Evolutionary conservation across 805 yeast species (phyloP).

Genomic region (Saturnispora silvae): DNA sequence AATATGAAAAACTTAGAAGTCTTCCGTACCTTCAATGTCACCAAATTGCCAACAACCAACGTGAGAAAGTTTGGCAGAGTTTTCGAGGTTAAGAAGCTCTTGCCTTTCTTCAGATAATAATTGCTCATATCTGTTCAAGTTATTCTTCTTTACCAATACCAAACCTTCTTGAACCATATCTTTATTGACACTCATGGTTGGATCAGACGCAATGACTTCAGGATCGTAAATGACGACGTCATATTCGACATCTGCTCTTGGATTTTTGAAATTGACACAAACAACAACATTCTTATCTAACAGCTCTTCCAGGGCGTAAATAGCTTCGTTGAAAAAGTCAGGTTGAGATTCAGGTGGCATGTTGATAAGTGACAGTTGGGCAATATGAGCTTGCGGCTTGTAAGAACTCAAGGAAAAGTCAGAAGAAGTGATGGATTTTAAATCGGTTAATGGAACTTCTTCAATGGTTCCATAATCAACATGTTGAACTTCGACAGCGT

Average conservation of each 20-base stretch:
- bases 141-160: conserved; percentile 40
- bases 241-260: conserved; percentile 33
- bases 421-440: conserved; percentile 40
- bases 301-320: conserved; percentile 43
- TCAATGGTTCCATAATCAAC: conserved; percentile 53
- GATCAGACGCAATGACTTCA: conserved; percentile 39
- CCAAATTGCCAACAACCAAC: conserved; percentile 71
- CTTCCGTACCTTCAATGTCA: conserved; percentile 52
- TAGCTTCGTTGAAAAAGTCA: conserved; percentile 45
- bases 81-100: conserved; percentile 34
- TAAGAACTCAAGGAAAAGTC: conserved; percentile 31
- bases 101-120: conserved; percentile 28
- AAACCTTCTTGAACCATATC: conserved; percentile 49
- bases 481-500: conserved; percentile 40
- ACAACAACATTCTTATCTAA: conserved; percentile 46
- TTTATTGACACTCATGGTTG: conserved; percentile 49
- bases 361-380: conserved; percentile 40
- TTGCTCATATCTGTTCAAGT: conserved; percentile 27
- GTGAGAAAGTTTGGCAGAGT: conserved; percentile 37
- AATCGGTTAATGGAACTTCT: conserved; percentile 31
- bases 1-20: conserved; percentile 10
- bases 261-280: conserved; percentile 33
- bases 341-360: conserved; percentile 48
- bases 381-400: conserved; percentile 48
- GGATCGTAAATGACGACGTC: conserved; percentile 48